Evolutionary conservation across 2,329 filamentous ascomycete species (phyloP).

Genomic region (Spiromastix sp.): DNA sequence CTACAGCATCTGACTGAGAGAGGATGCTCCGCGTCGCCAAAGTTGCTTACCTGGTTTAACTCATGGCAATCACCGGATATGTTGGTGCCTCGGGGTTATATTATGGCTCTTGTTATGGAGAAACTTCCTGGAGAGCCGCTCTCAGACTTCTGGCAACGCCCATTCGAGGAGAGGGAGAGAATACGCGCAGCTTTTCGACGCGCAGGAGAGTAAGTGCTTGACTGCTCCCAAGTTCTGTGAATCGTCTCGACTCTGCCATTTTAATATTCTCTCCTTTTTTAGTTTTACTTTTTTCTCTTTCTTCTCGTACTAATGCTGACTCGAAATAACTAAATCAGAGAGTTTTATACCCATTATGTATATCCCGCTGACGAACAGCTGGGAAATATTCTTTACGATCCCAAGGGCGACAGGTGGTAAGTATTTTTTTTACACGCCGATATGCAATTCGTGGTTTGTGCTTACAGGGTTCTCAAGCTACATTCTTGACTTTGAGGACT

Average conservation of each 20-base stretch:
- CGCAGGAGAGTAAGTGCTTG: not conserved
- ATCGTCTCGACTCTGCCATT: too few relatives aligned
- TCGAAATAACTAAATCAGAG: not conserved
- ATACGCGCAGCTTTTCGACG: not conserved
- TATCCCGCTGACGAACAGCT: not conserved
- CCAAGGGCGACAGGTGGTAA: not conserved
- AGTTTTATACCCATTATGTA: not conserved
- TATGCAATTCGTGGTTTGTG: not conserved
- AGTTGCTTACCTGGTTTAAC: not conserved
- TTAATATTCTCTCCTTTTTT: not conserved
- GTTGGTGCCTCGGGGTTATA: not conserved
- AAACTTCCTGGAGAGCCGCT: not conserved
- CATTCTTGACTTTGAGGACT: slow-evolving; percentile 6
- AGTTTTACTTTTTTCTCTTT: not conserved
- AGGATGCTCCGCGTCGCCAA: slow-evolving; percentile 2
- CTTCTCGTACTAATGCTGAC: not conserved
- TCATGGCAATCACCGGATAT: not conserved
- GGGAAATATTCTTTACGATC: not conserved
- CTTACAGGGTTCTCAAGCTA: slow-evolving; percentile 3
- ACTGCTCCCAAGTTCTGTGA: too few relatives aligned
- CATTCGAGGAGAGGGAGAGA: not conserved
- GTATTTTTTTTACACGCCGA: not conserved
- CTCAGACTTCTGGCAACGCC: not conserved
- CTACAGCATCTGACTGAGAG: not conserved
- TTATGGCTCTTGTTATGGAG: not conserved